Base-by-base conservation (phyloP, 2,329 filamentous ascomycete genomes). In the Clathrospora elynae region DNA sequence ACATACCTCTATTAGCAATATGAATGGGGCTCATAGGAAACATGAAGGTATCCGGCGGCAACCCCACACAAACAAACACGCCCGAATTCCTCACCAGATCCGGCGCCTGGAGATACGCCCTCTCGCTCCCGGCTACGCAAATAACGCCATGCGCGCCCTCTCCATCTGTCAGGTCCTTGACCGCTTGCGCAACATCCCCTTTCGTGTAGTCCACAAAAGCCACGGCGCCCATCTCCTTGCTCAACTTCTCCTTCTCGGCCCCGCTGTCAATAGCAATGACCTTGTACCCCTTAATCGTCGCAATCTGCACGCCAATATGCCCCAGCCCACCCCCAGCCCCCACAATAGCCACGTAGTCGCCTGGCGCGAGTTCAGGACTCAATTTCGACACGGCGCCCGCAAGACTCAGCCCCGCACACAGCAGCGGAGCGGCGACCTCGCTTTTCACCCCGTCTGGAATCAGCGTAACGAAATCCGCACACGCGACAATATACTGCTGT, bases 361-460 rank as follows among this genome's bases (percentile, higher is more conserved):
- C 89, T 2, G 88, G 81, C 33, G 79, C 75, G 18, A 81, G 83
- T 32, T 83, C 84, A 0, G 88, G 89, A 69, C 90, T 86, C 10
- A 86, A 86, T 75, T 90, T 92, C 76, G 92, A 93, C 42, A 92
- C 88, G 2, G 88, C 78, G 0, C 90, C 89, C 1, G 90, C 95
- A 26, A 95, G 75, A 17, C 89, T 68, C 14, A 70, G 31, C 10
- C 67, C 66, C 13, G 67, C 67, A 29, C 67, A 70, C 2, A 70
- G 53, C 19, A 70, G 46, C 17, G 67, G 67, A 5, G 67, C 67
- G 1, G 66, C 66, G 7, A 70, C 57, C 40, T 70, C 66, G 41
- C 64, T 67, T 42, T 61, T 55, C 7, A 70, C 55, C n/a, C 65
- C 67, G 5, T 70, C 66, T 1, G 67, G 67, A 12, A 70, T 68